These are phyloP conservation scores for Naganishia sp. DNA, from an alignment of 1,284 basidiomycete genomes.

Conservation along the genomic window DNA sequence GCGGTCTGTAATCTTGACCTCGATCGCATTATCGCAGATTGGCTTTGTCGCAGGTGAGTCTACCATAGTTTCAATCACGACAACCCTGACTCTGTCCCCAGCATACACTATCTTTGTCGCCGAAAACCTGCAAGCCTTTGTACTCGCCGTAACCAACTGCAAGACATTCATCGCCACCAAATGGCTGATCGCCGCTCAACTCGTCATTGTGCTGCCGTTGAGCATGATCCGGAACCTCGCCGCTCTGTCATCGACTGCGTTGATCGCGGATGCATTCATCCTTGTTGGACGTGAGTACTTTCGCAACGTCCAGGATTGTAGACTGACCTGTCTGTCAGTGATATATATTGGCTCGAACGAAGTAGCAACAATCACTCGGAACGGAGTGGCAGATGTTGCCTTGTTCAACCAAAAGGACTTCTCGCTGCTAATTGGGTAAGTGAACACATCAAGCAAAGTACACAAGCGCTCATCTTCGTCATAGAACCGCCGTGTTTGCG, in stretches of 20 bases:
- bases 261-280: slow-evolving; percentile 94
- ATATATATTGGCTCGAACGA: slow-evolving; percentile 85
- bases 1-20: slow-evolving; percentile 82
- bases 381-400: slow-evolving; percentile 78
- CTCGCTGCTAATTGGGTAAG: slow-evolving; percentile 84
- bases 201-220: slow-evolving; percentile 82
- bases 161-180: slow-evolving; percentile 67
- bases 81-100: slow-evolving; percentile 40
- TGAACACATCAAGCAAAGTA: slow-evolving; percentile 40
- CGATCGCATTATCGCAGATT: slow-evolving; percentile 86
- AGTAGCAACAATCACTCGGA: slow-evolving; percentile 63
- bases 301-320: not conserved
- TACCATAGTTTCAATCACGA: slow-evolving; percentile 4
- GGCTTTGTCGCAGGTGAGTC: slow-evolving; percentile 55
- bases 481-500: slow-evolving; percentile 92
- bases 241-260: slow-evolving; percentile 87
- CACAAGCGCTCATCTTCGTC: not conserved
- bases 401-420: slow-evolving; percentile 88
- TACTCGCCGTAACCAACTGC: slow-evolving; percentile 82
- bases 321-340: slow-evolving; percentile 49
- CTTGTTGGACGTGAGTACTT: slow-evolving; percentile 66
- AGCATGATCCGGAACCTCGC: slow-evolving; percentile 85
- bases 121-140: slow-evolving; percentile 85
- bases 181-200: slow-evolving; percentile 80
- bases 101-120: slow-evolving; percentile 97